Evolutionary conservation across 2,329 filamentous ascomycete species (phyloP).

Genomic region (Herpotrichia juniperi): DNA sequence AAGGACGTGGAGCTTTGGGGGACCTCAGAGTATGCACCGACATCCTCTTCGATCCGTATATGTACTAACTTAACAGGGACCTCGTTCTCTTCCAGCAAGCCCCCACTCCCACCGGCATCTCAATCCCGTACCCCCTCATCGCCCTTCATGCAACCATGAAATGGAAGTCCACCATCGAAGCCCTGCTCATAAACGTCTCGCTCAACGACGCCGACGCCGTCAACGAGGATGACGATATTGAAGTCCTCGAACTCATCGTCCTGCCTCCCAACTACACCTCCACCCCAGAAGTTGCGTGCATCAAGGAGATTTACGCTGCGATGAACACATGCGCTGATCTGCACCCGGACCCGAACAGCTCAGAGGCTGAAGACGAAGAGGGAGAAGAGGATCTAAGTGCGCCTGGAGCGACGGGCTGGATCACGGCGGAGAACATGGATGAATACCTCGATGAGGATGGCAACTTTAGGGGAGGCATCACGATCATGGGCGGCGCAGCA

Average conservation of each 20-base stretch:
- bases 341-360: slow-evolving; percentile 71
- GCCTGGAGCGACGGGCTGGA: slow-evolving; percentile 79
- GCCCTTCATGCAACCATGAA: slow-evolving; percentile 77
- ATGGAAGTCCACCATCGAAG: slow-evolving; percentile 45
- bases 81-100: slow-evolving; percentile 68
- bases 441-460: slow-evolving; percentile 63
- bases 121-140: slow-evolving; percentile 76
- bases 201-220: slow-evolving; percentile 59
- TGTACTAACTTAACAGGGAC: slow-evolving; percentile 41
- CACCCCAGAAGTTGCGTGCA: slow-evolving; percentile 34
- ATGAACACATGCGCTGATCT: slow-evolving; percentile 77
- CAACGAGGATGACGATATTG: slow-evolving; percentile 67
- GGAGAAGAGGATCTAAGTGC: slow-evolving; percentile 58
- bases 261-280: slow-evolving; percentile 54
- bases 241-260: slow-evolving; percentile 71
- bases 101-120: slow-evolving; percentile 63
- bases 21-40: slow-evolving; percentile 47
- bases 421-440: slow-evolving; percentile 89
- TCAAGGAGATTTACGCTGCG: slow-evolving; percentile 67
- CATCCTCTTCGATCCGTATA: slow-evolving; percentile 16
- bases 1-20: slow-evolving; percentile 55
- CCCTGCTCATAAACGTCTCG: slow-evolving; percentile 45
- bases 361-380: slow-evolving; percentile 62
- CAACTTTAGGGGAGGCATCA: slow-evolving; percentile 41
- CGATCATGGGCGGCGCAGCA: slow-evolving; percentile 21